Conservation (phyloP, 306 rosid genomes). For the Trichosanthes truncata region DNA sequence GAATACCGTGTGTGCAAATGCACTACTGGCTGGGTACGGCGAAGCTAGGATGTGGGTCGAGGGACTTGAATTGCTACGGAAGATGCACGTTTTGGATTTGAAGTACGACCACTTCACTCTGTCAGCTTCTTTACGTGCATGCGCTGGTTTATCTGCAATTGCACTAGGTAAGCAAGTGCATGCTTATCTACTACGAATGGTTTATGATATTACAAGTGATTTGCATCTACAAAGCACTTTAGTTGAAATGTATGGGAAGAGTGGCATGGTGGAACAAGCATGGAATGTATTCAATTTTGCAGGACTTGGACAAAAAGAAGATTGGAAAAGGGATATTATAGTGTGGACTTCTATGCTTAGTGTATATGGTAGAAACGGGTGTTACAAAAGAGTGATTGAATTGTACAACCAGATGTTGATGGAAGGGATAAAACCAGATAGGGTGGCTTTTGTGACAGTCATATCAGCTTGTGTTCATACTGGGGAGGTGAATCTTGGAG, state of each 20-base stretch:
- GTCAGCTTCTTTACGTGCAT: constrained; percentile 50
- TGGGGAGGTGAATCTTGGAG: constrained; percentile 54
- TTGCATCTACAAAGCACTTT: constrained; percentile 51
- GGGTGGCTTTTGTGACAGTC: constrained; percentile 53
- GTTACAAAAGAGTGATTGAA: constrained; percentile 39
- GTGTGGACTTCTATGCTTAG: constrained; percentile 75
- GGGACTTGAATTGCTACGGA: constrained; percentile 39
- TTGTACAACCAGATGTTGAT: constrained; percentile 46
- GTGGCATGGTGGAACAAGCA: constrained; percentile 56
- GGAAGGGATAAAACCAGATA: constrained; percentile 59
- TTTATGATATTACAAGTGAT: constrained; percentile 32
- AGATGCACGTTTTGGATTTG: constrained; percentile 47
- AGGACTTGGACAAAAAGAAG: constrained; percentile 32
- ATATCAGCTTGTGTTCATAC: constrained; percentile 67
- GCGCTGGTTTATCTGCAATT: constrained; percentile 52
- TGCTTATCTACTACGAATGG: constrained; percentile 32
- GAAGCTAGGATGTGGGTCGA: constrained; percentile 52
- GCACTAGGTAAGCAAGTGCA: constrained; percentile 64
- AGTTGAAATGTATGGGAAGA: constrained; percentile 74
- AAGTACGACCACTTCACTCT: constrained; percentile 52
- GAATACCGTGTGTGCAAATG: constrained; percentile 62
- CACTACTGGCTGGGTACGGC: constrained; percentile 51
- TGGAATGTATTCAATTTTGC: constrained; percentile 38
- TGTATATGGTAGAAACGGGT: constrained; percentile 58
- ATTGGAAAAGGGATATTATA: constrained; percentile 44